phyloP scores from a whole-genome alignment of 345 rosid genomes.

The Hibiscus syriacus region DNA sequence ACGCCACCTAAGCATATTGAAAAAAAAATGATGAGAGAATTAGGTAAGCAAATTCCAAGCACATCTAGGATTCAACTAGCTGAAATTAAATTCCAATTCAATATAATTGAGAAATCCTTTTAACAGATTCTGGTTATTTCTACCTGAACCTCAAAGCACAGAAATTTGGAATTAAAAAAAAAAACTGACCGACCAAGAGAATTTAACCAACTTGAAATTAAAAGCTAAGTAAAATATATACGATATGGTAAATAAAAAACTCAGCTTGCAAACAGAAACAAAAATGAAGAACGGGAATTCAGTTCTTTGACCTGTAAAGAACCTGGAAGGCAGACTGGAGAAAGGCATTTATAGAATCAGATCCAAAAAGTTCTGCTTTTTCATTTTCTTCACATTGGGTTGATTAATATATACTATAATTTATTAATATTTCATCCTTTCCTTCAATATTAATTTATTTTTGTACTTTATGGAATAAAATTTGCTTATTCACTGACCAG shows the following conservation, averaged over 20 bases:
- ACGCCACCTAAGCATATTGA: no score
- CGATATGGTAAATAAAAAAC: not conserved
- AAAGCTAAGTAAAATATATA: not conserved
- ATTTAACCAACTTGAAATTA: not conserved
- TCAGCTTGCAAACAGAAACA: no score
- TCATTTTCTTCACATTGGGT: no score
- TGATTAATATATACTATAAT: not conserved
- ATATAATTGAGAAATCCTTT: not conserved
- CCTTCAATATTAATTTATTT: not conserved
- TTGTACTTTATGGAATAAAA: not conserved
- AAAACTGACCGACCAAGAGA: no score
- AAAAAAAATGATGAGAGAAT: not conserved
- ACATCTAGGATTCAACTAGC: not conserved
- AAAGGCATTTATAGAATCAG: constrained; percentile 81
- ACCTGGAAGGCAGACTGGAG: constrained; percentile 66
- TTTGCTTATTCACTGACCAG: constrained; percentile 15
- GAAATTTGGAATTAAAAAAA: not conserved
- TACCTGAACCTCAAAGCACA: not conserved
- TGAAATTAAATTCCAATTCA: not conserved
- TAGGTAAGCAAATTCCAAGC: not conserved
- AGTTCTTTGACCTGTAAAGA: constrained; percentile 56
- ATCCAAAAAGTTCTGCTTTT: constrained; percentile 72
- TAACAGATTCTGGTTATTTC: not conserved
- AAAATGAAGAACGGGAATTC: no score
- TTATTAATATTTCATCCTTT: no score